Evolutionary conservation across 1,284 basidiomycete species (phyloP).

Genomic region (Testicularia cyperi): DNA sequence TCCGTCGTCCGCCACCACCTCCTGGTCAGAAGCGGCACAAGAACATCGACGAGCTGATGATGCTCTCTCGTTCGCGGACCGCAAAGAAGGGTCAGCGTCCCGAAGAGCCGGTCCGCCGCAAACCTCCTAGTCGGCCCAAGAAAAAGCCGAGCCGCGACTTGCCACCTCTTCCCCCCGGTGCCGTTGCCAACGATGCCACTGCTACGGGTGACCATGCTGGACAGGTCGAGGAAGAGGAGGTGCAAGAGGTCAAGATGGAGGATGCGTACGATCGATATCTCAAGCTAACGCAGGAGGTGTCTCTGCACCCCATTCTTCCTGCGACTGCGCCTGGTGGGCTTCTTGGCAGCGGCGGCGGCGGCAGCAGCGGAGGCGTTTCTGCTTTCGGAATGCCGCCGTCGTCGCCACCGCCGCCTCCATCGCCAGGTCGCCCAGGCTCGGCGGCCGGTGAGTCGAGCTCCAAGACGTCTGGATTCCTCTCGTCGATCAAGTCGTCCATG

Average conservation of each 20-base stretch:
- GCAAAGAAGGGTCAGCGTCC: constrained; percentile 32
- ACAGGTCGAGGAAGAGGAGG: constrained; percentile 54
- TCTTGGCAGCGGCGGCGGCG: constrained; percentile 9
- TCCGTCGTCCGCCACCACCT: constrained; percentile 33
- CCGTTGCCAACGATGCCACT: background rate
- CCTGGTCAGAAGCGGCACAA: constrained; percentile 28
- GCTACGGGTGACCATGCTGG: background rate
- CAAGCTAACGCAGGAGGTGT: constrained; percentile 62
- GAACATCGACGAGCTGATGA: constrained; percentile 35
- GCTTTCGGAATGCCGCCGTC: background rate
- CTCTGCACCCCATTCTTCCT: constrained; percentile 29
- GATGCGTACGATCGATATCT: constrained; percentile 84
- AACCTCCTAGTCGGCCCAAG: constrained; percentile 20
- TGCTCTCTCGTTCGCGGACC: constrained; percentile 27
- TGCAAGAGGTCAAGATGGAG: no score
- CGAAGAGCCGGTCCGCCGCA: constrained; percentile 34
- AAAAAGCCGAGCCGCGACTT: constrained; percentile 34
- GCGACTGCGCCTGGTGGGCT: no score
- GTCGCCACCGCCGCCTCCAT: constrained; percentile 11
- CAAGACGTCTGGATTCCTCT: constrained; percentile 47
- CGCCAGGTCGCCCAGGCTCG: constrained; percentile 7
- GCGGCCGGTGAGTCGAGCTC: constrained; percentile 12
- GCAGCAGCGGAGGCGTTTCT: constrained; percentile 1
- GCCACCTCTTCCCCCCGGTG: constrained; percentile 15
- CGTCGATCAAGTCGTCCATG: constrained; percentile 50